Evolutionary conservation across 805 yeast species (phyloP).

Genomic region (Candida awuae): DNA sequence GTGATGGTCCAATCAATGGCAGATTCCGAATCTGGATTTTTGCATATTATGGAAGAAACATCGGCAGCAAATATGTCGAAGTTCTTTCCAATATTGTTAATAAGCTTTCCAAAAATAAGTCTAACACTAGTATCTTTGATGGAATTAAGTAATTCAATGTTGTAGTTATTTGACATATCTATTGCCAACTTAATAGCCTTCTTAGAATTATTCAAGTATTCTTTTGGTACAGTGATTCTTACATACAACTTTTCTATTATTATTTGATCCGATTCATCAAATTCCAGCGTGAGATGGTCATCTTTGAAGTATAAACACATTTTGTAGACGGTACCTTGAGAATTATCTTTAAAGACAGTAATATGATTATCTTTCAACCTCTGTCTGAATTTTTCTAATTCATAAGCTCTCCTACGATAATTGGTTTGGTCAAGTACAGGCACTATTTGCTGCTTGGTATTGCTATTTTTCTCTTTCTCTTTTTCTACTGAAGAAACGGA

Average conservation of each 20-base stretch:
- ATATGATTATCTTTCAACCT: slow-evolving; percentile 19
- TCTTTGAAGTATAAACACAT: slow-evolving; percentile 21
- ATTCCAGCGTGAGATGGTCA: slow-evolving; percentile 25
- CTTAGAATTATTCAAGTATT: slow-evolving; percentile 23
- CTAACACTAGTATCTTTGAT: slow-evolving; percentile 24
- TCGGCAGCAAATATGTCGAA: slow-evolving; percentile 21
- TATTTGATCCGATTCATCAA: slow-evolving; percentile 25
- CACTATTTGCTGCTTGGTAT: background rate
- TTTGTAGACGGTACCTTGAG: slow-evolving; percentile 24
- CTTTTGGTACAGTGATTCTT: slow-evolving; percentile 27
- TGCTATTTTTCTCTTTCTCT: slow-evolving; percentile 6
- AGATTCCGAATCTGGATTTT: background rate
- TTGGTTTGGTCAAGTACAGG: slow-evolving; percentile 9
- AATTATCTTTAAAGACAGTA: slow-evolving; percentile 24
- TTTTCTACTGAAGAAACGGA: background rate
- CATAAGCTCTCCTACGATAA: slow-evolving; percentile 15
- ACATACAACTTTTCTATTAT: slow-evolving; percentile 22
- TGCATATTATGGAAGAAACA: slow-evolving; percentile 12
- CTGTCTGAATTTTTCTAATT: slow-evolving; percentile 23
- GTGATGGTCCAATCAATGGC: slow-evolving; percentile 21
- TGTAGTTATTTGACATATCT: slow-evolving; percentile 26
- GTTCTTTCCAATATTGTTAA: slow-evolving; percentile 25
- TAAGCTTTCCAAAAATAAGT: slow-evolving; percentile 26
- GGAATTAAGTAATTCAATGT: slow-evolving; percentile 22
- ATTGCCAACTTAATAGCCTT: slow-evolving; percentile 25